phyloP scores from a whole-genome alignment of 352 stramenopile genomes.

The Globisporangium iwayamae region DNA sequence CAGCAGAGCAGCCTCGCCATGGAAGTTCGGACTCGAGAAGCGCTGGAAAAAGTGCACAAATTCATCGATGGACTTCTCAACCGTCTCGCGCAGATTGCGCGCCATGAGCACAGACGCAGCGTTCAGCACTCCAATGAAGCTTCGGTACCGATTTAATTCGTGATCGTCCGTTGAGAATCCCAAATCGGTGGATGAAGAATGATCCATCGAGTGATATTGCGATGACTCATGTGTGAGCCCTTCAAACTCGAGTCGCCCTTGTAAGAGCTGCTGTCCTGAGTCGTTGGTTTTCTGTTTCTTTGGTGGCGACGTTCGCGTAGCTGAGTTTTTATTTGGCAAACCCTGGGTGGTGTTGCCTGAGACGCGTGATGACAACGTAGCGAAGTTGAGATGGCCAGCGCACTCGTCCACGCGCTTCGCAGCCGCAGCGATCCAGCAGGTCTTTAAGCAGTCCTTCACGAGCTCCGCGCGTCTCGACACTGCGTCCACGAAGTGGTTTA shows the following conservation, averaged over 20 bases:
- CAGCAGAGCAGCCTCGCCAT: conserved; percentile 57
- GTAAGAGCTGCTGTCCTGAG: conserved; percentile 31
- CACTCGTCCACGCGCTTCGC: conserved; percentile 74
- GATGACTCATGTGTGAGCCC: conserved; percentile 16
- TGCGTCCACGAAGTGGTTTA: conserved; percentile 85
- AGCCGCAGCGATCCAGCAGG: conserved; percentile 73
- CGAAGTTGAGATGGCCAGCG: conserved; percentile 33
- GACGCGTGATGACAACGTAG: background rate
- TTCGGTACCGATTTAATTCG: conserved; percentile 40
- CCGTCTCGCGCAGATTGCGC: conserved; percentile 78
- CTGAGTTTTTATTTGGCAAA: conserved; percentile 3
- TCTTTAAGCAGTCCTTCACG: conserved; percentile 83
- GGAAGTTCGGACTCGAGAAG: conserved; percentile 49
- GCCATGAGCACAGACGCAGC: conserved; percentile 88
- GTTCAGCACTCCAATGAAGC: conserved; percentile 74
- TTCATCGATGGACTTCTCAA: conserved; percentile 76
- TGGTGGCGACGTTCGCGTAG: conserved; percentile 1
- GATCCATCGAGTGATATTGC: background rate
- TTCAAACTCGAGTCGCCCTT: conserved; percentile 55
- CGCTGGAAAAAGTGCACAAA: conserved; percentile 77
- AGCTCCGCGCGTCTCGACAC: conserved; percentile 74
- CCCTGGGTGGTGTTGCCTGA: background rate
- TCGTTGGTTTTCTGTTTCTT: conserved; percentile 19
- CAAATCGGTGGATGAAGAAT: conserved; percentile 10
- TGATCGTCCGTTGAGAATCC: conserved; percentile 27